Base-by-base conservation (phyloP, 805 yeast species). In the Sugiyamaella floridensis region DNA sequence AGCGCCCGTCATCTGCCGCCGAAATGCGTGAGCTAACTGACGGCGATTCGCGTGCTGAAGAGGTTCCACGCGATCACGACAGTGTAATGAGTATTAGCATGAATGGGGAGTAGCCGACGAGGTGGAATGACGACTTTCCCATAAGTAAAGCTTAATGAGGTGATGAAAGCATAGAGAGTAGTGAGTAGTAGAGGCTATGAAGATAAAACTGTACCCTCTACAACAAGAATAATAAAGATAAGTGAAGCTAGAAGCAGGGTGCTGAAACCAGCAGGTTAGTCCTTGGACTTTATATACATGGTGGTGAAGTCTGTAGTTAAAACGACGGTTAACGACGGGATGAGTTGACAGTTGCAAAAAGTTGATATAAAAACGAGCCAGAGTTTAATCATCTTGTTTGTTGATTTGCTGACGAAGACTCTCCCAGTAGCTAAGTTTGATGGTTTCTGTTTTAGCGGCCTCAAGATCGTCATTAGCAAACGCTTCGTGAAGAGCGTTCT, bases 361-460 rank as follows among this genome's bases (percentile, higher is more conserved):
- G n/a, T n/a, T n/a, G n/a, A n/a, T n/a, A n/a, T n/a, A n/a, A n/a
- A n/a, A 37, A 37, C 41, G 16, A 37, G 16, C 16, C 7, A n/a
- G n/a, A n/a, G n/a, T n/a, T n/a, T 44, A 2, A 4, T 44, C 29
- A 16, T 26, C 34, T 14, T 20, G 15, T 40, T 89, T 67, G 32
- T 79, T 81, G 44, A 89, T 76, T 5, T 88, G 89, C 42, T 77
- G 77, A 47, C 80, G 80, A 34, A 92, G 80, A 63, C 86, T 90
- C 47, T 76, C 74, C 95, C 96, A 89, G 65, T 89, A 92, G 66
- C 86, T 86, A 56, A 92, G 70, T 57, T 78, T 79, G 20, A 89
- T 79, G 0, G 95, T 83, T 55, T 81, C 82, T 50, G 76, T 68
- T 48, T 85, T 81, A 12, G 92, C 85, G 0, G 67, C 62, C 10